These are phyloP conservation scores for Citrus australasica DNA, from an alignment of 345 rosid species.

Conservation along the genomic window DNA sequence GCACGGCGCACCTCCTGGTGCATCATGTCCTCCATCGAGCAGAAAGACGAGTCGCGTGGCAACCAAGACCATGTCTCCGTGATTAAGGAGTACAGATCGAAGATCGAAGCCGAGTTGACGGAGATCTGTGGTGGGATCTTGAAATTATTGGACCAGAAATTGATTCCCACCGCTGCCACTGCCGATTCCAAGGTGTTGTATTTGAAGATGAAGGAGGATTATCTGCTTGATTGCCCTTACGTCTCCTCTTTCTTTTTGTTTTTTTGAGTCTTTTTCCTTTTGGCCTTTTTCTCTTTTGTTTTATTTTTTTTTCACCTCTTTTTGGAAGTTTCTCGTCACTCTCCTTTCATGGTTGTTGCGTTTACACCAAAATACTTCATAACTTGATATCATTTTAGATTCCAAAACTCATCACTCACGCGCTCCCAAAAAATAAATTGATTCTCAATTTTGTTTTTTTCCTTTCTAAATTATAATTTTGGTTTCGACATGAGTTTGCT, in stretches of 20 bases:
- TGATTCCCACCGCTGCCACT: slow-evolving; percentile 16
- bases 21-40: slow-evolving; percentile 34
- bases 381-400: too few species aligned
- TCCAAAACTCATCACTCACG: too few species aligned
- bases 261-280: slow-evolving; percentile 17
- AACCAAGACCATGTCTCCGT: slow-evolving; percentile 27
- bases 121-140: slow-evolving; percentile 34
- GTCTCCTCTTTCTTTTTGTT: slow-evolving; percentile 13
- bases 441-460: too few species aligned
- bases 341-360: not conserved
- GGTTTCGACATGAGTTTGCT: too few species aligned
- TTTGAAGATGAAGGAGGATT: slow-evolving; percentile 36
- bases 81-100: slow-evolving; percentile 26
- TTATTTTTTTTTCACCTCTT: slow-evolving; percentile 4
- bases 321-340: slow-evolving; percentile 41
- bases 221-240: slow-evolving; percentile 17
- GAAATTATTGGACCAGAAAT: slow-evolving; percentile 25
- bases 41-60: slow-evolving; percentile 37
- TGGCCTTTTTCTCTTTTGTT: not conserved
- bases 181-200: slow-evolving; percentile 34
- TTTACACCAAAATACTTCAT: not conserved
- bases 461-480: too few species aligned
- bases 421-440: too few species aligned
- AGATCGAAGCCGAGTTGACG: slow-evolving; percentile 31
- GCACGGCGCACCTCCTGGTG: slow-evolving; percentile 35